Base-by-base conservation (phyloP, 148 eudicot species). In the Cornus suecica region DNA sequence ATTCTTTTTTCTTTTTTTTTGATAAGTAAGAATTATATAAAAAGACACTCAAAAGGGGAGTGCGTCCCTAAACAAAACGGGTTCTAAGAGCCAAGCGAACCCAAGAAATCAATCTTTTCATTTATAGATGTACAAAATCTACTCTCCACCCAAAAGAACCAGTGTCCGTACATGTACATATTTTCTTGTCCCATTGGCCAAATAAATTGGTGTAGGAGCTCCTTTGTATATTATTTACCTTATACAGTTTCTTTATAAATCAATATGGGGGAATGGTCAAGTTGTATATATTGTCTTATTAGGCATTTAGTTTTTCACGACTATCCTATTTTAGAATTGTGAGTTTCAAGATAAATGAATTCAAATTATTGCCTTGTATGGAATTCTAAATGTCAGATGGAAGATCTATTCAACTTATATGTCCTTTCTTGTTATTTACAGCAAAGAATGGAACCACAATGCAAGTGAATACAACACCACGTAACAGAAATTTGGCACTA, bases 391-490 rank as follows among this genome's bases (percentile, higher is more conserved):
- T 26, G 65, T 18, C 26, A 9, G 9, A 8, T 0, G 23, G 18
- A 2, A 27, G 10, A 63, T 15, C 28, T 66, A 28, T 20, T 23
- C 26, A 7, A 27, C 78, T 28, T 68, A 41, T 34, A 41, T 41
- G 72, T 23, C 69, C 41, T 52, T 13, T 31, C 8, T 52, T 32
- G 48, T 32, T 74, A 73, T 69, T 68, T 77, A 27, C 79, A 80
- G 84, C 81, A 23, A 77, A 65, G 71, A 54, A 51, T 70, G 73
- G 77, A 48, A 26, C 78, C 65, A 58, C 77, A 75, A 32, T 70
- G 27, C 80, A 77, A 74, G 76, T 31, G 26, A 72, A 78, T 61
- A 52, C 65, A 30, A 4, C 65, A 37, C 42, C 45, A 24, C 58
- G 8, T 69, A 52, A 66, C 26, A 74, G 69, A 45, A 79, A 73